These are phyloP conservation scores for Pelargonium cotyledonis DNA, from an alignment of 441 rosid species.

Conservation along the genomic window DNA sequence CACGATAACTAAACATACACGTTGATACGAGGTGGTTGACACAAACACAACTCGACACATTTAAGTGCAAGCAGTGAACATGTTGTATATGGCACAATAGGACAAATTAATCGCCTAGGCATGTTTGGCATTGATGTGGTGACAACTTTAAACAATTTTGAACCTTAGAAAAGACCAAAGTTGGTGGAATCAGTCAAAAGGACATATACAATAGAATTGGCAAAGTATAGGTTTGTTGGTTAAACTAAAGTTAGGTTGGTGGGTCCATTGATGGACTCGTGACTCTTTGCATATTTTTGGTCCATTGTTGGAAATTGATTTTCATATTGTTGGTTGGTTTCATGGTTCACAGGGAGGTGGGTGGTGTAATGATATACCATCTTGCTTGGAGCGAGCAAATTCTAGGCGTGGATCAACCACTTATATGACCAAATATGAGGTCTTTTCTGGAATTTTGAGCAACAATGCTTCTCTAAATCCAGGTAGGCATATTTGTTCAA, in stretches of 20 bases:
- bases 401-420: slow-evolving; percentile 73
- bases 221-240: neutral
- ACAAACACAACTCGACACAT: too few relatives aligned
- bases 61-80: too few relatives aligned
- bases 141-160: neutral
- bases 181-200: neutral
- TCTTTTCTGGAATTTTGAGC: slow-evolving; percentile 78
- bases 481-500: slow-evolving; percentile 30
- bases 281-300: neutral
- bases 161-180: neutral
- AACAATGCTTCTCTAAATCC: slow-evolving; percentile 72
- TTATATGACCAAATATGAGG: slow-evolving; percentile 57
- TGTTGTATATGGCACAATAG: too few relatives aligned
- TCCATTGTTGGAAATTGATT: neutral
- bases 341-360: slow-evolving; percentile 71
- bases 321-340: neutral
- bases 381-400: slow-evolving; percentile 66
- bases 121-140: too few relatives aligned
- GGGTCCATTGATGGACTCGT: slow-evolving; percentile 18
- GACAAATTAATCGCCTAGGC: too few relatives aligned
- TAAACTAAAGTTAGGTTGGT: slow-evolving; percentile 9
- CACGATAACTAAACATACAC: too few relatives aligned
- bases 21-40: too few relatives aligned
- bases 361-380: slow-evolving; percentile 79
- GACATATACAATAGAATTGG: neutral